These are phyloP conservation scores for Globisporangium nodosum DNA, from an alignment of 352 stramenopile species.

Conservation along the genomic window DNA sequence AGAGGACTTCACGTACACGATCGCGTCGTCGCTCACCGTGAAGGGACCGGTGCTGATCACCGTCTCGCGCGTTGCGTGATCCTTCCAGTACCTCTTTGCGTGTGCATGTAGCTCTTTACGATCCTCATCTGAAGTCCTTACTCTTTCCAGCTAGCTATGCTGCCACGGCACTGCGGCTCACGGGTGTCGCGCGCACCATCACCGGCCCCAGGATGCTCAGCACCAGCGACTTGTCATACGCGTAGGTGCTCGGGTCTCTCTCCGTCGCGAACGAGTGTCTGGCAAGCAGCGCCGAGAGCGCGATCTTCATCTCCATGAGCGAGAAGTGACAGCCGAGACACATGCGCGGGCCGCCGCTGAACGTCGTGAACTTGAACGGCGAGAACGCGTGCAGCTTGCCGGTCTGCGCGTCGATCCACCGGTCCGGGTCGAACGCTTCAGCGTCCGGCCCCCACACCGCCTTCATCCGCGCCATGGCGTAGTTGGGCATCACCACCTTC, in stretches of 20 bases:
- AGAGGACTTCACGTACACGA: slow-evolving; percentile 36
- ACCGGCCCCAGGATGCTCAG: slow-evolving; percentile 1
- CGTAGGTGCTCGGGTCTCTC: slow-evolving; percentile 6
- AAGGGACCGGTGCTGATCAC: slow-evolving; percentile 31
- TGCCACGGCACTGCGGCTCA: neutral
- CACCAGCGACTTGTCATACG: slow-evolving; percentile 14
- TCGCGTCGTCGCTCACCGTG: slow-evolving; percentile 23
- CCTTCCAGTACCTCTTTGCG: neutral
- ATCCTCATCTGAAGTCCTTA: neutral
- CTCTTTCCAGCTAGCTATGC: neutral
- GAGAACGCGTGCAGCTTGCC: slow-evolving; percentile 18
- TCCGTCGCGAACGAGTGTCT: slow-evolving; percentile 16
- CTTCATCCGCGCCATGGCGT: slow-evolving; percentile 33
- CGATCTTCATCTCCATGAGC: slow-evolving; percentile 32
- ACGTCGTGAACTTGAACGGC: slow-evolving; percentile 35
- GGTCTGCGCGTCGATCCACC: slow-evolving; percentile 24
- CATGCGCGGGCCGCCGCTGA: slow-evolving; percentile 30
- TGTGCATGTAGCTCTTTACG: too few species aligned
- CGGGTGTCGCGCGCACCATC: slow-evolving; percentile 2
- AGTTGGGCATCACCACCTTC: slow-evolving; percentile 34
- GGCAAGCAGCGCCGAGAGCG: slow-evolving; percentile 15
- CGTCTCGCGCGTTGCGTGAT: neutral
- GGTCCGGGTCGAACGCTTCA: slow-evolving; percentile 32
- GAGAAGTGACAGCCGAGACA: slow-evolving; percentile 31
- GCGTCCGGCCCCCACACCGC: slow-evolving; percentile 34